Evolutionary conservation across 2,329 filamentous ascomycete species (phyloP).

Genomic region (Elsinoe necatrix): DNA sequence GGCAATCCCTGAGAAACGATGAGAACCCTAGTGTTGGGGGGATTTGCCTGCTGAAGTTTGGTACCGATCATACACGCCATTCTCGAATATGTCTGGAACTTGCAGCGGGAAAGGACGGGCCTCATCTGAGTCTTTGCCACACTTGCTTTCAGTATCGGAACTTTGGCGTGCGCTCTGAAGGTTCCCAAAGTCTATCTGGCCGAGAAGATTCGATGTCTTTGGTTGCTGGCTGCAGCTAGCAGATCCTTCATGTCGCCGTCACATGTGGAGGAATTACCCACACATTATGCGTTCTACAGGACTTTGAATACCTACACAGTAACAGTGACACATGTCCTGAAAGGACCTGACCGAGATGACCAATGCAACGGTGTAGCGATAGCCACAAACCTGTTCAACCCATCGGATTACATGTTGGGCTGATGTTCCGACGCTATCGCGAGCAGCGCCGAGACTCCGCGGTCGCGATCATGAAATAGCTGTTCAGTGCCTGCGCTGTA

Average conservation of each 20-base stretch:
- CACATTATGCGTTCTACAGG: conserved; percentile 21
- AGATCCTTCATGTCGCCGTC: conserved; percentile 27
- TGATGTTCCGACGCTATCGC: no score
- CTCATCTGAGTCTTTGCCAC: conserved; percentile 10
- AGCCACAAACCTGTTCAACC: no score
- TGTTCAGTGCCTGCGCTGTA: no score
- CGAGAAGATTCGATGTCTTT: conserved; percentile 24
- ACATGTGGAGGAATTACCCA: conserved; percentile 21
- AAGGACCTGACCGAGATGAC: no score
- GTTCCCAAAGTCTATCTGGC: conserved; percentile 20
- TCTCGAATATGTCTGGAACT: conserved; percentile 4
- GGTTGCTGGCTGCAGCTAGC: conserved; percentile 27
- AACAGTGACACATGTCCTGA: conserved; percentile 1
- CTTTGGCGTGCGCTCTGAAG: conserved; percentile 3
- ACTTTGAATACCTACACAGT: conserved; percentile 6
- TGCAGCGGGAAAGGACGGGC: conserved; percentile 13
- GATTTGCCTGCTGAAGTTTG: conserved; percentile 19
- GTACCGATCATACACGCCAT: conserved; percentile 19
- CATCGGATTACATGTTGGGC: no score
- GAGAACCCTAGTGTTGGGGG: conserved; percentile 15
- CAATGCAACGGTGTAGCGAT: no score
- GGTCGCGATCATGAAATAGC: no score
- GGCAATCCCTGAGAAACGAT: conserved; percentile 14
- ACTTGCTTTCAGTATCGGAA: conserved; percentile 13
- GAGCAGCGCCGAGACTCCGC: no score